Evolutionary conservation across 1,284 basidiomycete genomes (phyloP).

Genomic region (Apiotrichum montevideense): DNA sequence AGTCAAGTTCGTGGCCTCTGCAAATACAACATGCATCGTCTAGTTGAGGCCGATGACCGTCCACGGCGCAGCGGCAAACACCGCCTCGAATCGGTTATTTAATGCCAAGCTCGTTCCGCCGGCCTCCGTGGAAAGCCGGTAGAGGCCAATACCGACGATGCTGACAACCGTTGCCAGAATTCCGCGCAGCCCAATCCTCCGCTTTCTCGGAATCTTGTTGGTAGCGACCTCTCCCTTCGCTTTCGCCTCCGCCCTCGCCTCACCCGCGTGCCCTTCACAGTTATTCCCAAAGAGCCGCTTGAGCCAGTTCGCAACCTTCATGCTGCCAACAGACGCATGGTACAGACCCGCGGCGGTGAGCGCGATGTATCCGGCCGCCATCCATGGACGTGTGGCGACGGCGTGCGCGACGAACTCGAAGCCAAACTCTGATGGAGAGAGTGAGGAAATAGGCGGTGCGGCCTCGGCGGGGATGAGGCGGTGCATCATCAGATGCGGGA

Average conservation of each 20-base stretch:
- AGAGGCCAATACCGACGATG: constrained; percentile 28
- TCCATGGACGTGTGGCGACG: constrained; percentile 19
- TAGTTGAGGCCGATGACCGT: constrained; percentile 10
- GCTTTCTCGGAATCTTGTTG: constrained; percentile 3
- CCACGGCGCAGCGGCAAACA: constrained; percentile 25
- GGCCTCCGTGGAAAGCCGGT: constrained; percentile 25
- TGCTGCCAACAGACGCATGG: constrained; percentile 30
- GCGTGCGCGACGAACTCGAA: constrained; percentile 41
- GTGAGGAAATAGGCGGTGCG: constrained; percentile 23
- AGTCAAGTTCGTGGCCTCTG: constrained; percentile 3
- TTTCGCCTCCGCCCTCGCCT: neutral
- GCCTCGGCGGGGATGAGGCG: constrained; percentile 30
- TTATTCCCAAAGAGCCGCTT: constrained; percentile 8
- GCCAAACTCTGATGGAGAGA: constrained; percentile 37
- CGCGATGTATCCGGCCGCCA: constrained; percentile 20
- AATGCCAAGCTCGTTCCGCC: constrained; percentile 17
- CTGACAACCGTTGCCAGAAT: constrained; percentile 24
- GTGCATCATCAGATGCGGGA: constrained; percentile 31
- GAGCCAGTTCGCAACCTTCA: constrained; percentile 36
- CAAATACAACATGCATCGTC: constrained; percentile 1
- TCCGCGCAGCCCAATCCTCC: constrained; percentile 23
- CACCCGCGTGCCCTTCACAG: neutral
- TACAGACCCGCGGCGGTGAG: constrained; percentile 24
- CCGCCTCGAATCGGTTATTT: constrained; percentile 29
- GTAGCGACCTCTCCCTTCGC: neutral